Conservation (phyloP, 495 filamentous ascomycete genomes). For the Extremus antarcticus region DNA sequence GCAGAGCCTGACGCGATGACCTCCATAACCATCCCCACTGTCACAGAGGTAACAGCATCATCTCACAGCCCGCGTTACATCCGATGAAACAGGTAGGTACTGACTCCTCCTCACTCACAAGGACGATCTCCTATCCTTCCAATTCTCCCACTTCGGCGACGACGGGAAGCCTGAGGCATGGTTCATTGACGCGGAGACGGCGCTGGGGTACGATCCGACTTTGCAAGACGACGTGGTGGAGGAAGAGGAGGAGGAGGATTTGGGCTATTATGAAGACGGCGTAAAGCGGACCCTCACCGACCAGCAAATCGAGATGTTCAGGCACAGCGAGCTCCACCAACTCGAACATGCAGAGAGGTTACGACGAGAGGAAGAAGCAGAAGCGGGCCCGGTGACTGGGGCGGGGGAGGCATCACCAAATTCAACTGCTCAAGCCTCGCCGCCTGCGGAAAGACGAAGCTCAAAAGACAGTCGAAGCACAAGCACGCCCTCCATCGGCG, state of each 20-base stretch:
- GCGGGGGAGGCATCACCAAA: no score
- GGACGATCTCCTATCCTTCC: conserved; percentile 66
- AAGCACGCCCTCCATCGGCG: neutral
- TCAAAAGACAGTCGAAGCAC: conserved; percentile 3
- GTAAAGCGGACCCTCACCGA: conserved; percentile 86
- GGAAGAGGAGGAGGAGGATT: conserved; percentile 54
- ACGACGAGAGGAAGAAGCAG: conserved; percentile 21
- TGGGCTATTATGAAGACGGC: conserved; percentile 85
- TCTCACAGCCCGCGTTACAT: no score
- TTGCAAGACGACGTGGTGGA: conserved; percentile 19
- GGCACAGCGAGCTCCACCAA: conserved; percentile 75
- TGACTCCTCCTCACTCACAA: conserved; percentile 24
- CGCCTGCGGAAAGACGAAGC: neutral
- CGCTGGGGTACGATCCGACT: conserved; percentile 35
- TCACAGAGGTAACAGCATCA: conserved; percentile 16
- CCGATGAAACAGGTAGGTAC: conserved; percentile 26
- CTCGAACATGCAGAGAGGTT: conserved; percentile 45
- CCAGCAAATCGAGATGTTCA: conserved; percentile 80
- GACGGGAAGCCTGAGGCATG: conserved; percentile 9
- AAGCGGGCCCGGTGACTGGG: conserved; percentile 11
- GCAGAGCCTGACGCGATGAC: neutral
- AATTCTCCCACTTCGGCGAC: conserved; percentile 43
- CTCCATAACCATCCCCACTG: conserved; percentile 2
- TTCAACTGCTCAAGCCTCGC: neutral
- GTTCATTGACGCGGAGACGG: conserved; percentile 22